Evolutionary conservation across 2,329 filamentous ascomycete species (phyloP).

Genomic region (Trichoderma sp.): DNA sequence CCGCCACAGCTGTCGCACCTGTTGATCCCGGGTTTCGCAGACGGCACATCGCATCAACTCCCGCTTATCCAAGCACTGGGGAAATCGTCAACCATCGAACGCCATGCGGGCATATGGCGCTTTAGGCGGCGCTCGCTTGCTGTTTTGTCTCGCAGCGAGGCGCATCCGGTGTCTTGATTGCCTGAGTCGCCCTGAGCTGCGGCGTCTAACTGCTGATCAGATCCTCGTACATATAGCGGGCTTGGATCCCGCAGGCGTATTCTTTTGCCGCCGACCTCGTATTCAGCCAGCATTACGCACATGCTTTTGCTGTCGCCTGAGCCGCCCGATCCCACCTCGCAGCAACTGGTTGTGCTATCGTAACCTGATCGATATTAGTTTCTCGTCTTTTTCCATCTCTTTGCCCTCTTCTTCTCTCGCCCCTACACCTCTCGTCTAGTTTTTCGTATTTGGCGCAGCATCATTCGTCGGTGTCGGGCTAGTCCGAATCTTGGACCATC

Average conservation of each 20-base stretch:
- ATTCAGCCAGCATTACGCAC: slow-evolving; percentile 10
- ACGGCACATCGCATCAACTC: not conserved
- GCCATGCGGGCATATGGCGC: not conserved
- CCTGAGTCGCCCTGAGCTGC: not conserved
- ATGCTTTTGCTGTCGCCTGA: slow-evolving; percentile 2
- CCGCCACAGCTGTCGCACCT: not conserved
- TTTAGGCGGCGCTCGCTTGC: slow-evolving; percentile 1
- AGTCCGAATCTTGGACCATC: not conserved
- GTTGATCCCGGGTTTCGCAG: not conserved
- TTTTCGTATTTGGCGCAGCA: not conserved
- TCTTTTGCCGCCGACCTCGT: slow-evolving; percentile 18
- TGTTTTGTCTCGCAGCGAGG: slow-evolving; percentile 3
- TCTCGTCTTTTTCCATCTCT: not conserved
- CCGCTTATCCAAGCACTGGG: not conserved
- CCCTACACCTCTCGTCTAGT: not conserved
- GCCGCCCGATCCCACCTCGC: slow-evolving; percentile 4
- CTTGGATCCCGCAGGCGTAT: not conserved
- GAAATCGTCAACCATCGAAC: not conserved
- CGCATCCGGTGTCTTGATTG: not conserved
- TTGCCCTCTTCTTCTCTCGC: not conserved
- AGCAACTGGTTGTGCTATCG: not conserved
- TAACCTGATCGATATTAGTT: not conserved
- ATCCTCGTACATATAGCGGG: slow-evolving; percentile 10
- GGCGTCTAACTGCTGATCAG: slow-evolving; percentile 3
- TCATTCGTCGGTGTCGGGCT: not conserved